Conservation (phyloP, 2,329 filamentous ascomycete genomes). For the Pseudopithomyces chartarum region DNA sequence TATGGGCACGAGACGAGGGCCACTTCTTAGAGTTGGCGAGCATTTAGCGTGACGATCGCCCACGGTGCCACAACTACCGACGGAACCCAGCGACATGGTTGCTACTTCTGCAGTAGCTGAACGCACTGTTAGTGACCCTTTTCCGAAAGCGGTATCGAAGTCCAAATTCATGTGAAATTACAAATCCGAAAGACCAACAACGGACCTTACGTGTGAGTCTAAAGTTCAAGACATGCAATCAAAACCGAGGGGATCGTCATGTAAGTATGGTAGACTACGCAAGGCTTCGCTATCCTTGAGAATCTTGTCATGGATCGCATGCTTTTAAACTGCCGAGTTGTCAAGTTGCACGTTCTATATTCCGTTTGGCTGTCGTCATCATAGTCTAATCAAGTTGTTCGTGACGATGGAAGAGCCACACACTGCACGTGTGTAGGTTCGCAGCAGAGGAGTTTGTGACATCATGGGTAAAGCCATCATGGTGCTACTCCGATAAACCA, state of each 20-base stretch:
- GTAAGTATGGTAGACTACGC: neutral
- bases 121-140: neutral
- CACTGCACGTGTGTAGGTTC: no score
- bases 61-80: neutral
- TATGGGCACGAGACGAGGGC: neutral
- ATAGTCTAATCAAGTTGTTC: no score
- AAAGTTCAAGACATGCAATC: neutral
- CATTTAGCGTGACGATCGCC: neutral
- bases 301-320: no score
- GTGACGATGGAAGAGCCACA: no score
- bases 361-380: no score
- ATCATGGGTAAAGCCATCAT: no score
- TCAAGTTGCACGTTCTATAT: no score
- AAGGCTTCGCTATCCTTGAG: no score
- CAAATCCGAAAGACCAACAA: neutral
- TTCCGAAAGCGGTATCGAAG: neutral
- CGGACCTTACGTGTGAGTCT: neutral
- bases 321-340: no score
- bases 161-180: neutral
- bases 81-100: neutral
- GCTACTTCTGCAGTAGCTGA: neutral
- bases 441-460: no score
- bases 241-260: neutral
- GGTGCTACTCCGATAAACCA: no score
- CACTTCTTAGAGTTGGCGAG: no score